Base-by-base conservation (phyloP, 2,329 filamentous ascomycete genomes). In the Exophiala sp. region DNA sequence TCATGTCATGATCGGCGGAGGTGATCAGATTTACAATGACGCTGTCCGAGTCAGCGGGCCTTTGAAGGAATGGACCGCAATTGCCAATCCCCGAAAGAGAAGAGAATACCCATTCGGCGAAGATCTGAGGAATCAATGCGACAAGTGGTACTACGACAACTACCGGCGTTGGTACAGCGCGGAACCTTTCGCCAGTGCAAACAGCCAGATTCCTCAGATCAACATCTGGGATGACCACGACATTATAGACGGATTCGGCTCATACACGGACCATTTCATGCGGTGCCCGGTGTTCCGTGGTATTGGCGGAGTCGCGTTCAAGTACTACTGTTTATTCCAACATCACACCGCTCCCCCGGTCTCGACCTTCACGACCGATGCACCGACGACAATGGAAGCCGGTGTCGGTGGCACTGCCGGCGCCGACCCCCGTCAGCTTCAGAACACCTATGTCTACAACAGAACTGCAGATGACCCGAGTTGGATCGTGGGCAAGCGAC, bases 41-140 rank as follows among this genome's bases (percentile, higher is more conserved):
- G 87, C 86, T 19, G 88, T 97, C 58, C 80, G 91, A 56, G 88
- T 95, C 1, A 74, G 83, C 44, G 91, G 90, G 0, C 91, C 91
- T 1, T 70, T 97, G 55, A 81, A 80, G 60, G 63, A 70, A 4
- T 84, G 81, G 81, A 82, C 80, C 0, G 70, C 73, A 40, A 83
- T 83, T 57, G 58, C 60, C 21, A 83, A 81, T 58, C 80, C 80
- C 1, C 72, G 76, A 59, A 82, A 81, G 67, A 72, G 80, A 60
- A 73, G 77, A 52, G 68, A 76, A 3, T 81, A 74, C 56, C 67
- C 75, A 65, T 96, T 77, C 68, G 78, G 67, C 78, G 86, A 90
- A 62, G 66, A 74, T 53, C 69, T 83, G 70, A 71, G 80, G 48
- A 70, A 68, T 2, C 70, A 75, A 14, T 83, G 80, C 61, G 80